A percentile compares a stretch with the other conserved stretches of the same genome.
These are phyloP conservation scores for Amphichorda felina DNA, from an alignment of 2,329 filamentous ascomycete species.

Conservation along the genomic window DNA sequence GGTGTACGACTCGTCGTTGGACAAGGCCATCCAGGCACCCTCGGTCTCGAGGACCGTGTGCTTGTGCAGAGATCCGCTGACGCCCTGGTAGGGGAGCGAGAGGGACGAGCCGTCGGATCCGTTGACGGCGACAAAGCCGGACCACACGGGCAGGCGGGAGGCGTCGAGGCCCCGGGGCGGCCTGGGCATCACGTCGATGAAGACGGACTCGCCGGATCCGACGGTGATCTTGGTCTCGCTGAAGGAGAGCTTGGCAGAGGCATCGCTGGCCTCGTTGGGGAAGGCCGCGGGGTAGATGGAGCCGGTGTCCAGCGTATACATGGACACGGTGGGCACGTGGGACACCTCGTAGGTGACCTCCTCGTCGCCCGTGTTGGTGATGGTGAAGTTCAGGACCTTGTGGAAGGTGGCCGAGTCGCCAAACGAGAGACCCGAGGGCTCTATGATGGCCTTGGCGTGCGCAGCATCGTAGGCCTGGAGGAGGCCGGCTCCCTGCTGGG, in stretches of 20 bases:
- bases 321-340: conserved; percentile 36
- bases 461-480: conserved; percentile 49
- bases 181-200: conserved; percentile 31
- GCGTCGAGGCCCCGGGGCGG: conserved; percentile 11
- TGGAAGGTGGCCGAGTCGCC: conserved; percentile 50
- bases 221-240: conserved; percentile 30
- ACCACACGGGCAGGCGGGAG: conserved; percentile 25
- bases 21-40: conserved; percentile 20
- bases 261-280: conserved; percentile 28
- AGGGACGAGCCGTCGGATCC: conserved; percentile 22
- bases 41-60: conserved; percentile 14
- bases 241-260: conserved; percentile 30
- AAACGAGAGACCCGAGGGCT: conserved; percentile 46
- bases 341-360: conserved; percentile 38
- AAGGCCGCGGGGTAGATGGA: conserved; percentile 26
- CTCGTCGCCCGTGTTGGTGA: conserved; percentile 39
- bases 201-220: conserved; percentile 25
- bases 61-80: conserved; percentile 18
- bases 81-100: conserved; percentile 26
- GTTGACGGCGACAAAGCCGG: conserved; percentile 27
- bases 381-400: conserved; percentile 35
- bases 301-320: conserved; percentile 31
- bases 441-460: conserved; percentile 37
- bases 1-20: conserved; percentile 15
- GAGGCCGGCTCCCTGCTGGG: conserved; percentile 49